These are phyloP conservation scores for Aristolochia californica DNA, from an alignment of 164 flowering plant genomes.

Conservation along the genomic window DNA sequence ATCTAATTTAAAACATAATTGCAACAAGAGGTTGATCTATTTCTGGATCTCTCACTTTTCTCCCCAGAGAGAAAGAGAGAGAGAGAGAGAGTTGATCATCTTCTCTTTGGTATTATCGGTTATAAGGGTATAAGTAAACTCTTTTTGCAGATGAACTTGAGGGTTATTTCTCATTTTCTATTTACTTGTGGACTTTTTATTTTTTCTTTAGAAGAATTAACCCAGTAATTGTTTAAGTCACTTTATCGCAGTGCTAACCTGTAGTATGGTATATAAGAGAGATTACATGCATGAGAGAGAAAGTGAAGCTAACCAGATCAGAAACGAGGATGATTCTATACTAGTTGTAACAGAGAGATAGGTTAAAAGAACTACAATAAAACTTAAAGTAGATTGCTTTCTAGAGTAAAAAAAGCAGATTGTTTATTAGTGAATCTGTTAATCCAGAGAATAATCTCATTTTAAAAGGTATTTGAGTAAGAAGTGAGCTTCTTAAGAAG, in stretches of 20 bases:
- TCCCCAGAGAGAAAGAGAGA: no score
- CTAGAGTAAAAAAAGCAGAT: not conserved
- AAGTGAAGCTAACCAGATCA: no score
- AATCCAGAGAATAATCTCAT: not conserved
- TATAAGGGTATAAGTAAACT: not conserved
- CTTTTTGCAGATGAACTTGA: not conserved
- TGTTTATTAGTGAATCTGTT: not conserved
- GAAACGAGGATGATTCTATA: no score
- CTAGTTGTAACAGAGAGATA: no score
- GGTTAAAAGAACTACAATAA: no score
- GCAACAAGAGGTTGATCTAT: no score
- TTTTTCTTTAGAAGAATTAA: not conserved
- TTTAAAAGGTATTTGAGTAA: not conserved
- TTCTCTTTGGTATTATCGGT: not conserved
- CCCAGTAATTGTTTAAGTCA: not conserved
- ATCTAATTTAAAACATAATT: no score
- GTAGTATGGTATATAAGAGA: not conserved
- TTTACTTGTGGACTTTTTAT: no score
- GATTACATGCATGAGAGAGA: not conserved
- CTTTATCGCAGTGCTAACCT: not conserved
- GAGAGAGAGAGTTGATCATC: slow-evolving; percentile 5
- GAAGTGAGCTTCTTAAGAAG: not conserved
- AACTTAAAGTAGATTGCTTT: not conserved
- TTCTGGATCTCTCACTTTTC: no score
- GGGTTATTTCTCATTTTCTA: not conserved